A percentile compares a stretch with the other conserved stretches of the same genome.
phyloP scores from a whole-genome alignment of 352 stramenopile genomes.

The Globisporangium mamillatum region DNA sequence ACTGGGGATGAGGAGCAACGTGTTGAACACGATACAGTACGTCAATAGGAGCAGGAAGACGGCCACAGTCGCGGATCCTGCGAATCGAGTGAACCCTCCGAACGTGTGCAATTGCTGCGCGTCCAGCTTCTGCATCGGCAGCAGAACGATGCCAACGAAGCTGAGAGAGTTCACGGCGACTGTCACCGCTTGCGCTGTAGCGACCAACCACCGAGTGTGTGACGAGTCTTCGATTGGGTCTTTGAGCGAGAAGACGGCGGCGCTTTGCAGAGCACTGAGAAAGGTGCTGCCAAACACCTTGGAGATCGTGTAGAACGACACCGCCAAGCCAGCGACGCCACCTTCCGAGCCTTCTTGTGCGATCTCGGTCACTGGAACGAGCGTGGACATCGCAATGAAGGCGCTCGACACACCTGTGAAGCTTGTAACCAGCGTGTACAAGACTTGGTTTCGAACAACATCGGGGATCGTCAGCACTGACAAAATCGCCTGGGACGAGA shows the following conservation, averaged over 20 bases:
- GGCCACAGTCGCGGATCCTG: slow-evolving; percentile 27
- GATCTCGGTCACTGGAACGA: slow-evolving; percentile 25
- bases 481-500: slow-evolving; percentile 25
- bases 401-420: slow-evolving; percentile 26
- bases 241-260: neutral
- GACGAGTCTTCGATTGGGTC: slow-evolving; percentile 5
- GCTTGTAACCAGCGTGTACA: slow-evolving; percentile 29
- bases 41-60: slow-evolving; percentile 38
- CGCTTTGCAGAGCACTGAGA: slow-evolving; percentile 11
- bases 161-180: slow-evolving; percentile 14
- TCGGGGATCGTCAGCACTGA: slow-evolving; percentile 26
- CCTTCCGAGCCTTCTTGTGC: slow-evolving; percentile 18
- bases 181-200: slow-evolving; percentile 11
- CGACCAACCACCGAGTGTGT: slow-evolving; percentile 9
- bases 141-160: slow-evolving; percentile 17
- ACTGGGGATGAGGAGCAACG: slow-evolving; percentile 36
- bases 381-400: slow-evolving; percentile 33
- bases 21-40: slow-evolving; percentile 51
- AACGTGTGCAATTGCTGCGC: slow-evolving; percentile 39
- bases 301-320: slow-evolving; percentile 19
- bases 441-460: slow-evolving; percentile 21
- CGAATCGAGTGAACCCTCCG: slow-evolving; percentile 47
- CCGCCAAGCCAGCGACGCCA: slow-evolving; percentile 15
- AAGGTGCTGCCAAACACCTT: slow-evolving; percentile 22
- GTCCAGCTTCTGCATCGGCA: slow-evolving; percentile 44